Percentiles rank a stretch among this genome's conserved stretches.
These are phyloP conservation scores for Oropetium thomaeum DNA, from an alignment of 176 grass and related monocot species.

Conservation along the genomic window DNA sequence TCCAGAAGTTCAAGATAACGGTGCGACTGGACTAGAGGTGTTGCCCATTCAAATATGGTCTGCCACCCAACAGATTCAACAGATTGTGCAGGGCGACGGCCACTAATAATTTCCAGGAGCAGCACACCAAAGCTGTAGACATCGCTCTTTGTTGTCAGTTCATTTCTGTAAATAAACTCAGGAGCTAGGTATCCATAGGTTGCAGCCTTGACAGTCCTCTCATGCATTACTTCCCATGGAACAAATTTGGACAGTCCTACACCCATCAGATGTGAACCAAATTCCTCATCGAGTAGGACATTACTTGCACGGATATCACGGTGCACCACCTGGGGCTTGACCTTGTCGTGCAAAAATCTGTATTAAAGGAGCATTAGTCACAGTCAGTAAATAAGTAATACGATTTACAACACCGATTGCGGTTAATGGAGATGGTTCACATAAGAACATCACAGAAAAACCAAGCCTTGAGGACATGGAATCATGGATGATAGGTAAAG, in stretches of 20 bases:
- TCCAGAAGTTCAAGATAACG: constrained; percentile 88
- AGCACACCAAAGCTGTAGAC: constrained; percentile 98
- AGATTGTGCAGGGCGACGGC: constrained; percentile 70
- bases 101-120: constrained; percentile 86
- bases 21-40: constrained; percentile 81
- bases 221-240: constrained; percentile 98
- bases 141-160: constrained; percentile 90
- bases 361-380: constrained; percentile 17
- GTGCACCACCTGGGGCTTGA: constrained; percentile 96
- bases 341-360: constrained; percentile 98
- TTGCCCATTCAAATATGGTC: constrained; percentile 97
- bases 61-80: constrained; percentile 88
- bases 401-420: not conserved
- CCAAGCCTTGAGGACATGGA: not conserved
- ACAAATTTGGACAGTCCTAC: constrained; percentile 92
- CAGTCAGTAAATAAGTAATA: not conserved
- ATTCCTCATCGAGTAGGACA: constrained; percentile 88
- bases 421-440: not conserved
- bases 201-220: constrained; percentile 84
- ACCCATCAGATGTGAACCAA: constrained; percentile 95
- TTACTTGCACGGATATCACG: constrained; percentile 96
- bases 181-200: constrained; percentile 94
- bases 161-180: constrained; percentile 94
- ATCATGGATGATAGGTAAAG: not conserved
- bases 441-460: not conserved